These are phyloP conservation scores for Cyberlindnera bimundalis DNA, from an alignment of 805 yeast species.

Conservation along the genomic window DNA sequence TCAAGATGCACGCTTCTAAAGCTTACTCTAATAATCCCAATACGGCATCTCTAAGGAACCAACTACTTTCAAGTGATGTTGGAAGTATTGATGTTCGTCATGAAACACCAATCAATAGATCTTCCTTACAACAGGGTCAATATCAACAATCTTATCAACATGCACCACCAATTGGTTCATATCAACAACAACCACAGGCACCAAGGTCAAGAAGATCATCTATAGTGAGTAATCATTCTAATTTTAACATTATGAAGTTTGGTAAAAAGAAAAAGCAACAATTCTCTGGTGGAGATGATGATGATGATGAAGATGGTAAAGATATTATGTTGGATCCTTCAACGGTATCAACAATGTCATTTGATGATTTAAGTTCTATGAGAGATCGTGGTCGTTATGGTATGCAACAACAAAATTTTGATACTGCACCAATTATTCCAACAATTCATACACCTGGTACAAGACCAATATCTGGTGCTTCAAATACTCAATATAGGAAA, in stretches of 20 bases:
- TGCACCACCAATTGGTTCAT: slow-evolving; percentile 8
- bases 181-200: slow-evolving; percentile 18
- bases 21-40: slow-evolving; percentile 6
- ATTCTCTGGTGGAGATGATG: slow-evolving; percentile 27
- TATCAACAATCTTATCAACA: slow-evolving; percentile 11
- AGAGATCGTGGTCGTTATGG: slow-evolving; percentile 69
- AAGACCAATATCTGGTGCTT: slow-evolving; percentile 30
- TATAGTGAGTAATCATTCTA: slow-evolving; percentile 14
- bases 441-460: slow-evolving; percentile 43
- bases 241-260: slow-evolving; percentile 13
- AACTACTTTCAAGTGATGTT: slow-evolving; percentile 35
- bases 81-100: slow-evolving; percentile 44
- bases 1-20: slow-evolving; percentile 16
- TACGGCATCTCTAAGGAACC: slow-evolving; percentile 29
- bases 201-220: slow-evolving; percentile 23
- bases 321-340: slow-evolving; percentile 31
- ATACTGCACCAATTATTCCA: slow-evolving; percentile 75
- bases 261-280: slow-evolving; percentile 13
- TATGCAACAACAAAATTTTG: slow-evolving; percentile 36
- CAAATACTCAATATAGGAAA: slow-evolving; percentile 64
- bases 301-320: slow-evolving; percentile 37
- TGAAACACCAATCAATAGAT: slow-evolving; percentile 36
- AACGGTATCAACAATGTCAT: slow-evolving; percentile 44
- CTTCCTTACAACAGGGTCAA: slow-evolving; percentile 3
- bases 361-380: slow-evolving; percentile 60